Evolutionary conservation across 169 alveolate species (phyloP).

Genomic region (Plasmodium adleri): DNA sequence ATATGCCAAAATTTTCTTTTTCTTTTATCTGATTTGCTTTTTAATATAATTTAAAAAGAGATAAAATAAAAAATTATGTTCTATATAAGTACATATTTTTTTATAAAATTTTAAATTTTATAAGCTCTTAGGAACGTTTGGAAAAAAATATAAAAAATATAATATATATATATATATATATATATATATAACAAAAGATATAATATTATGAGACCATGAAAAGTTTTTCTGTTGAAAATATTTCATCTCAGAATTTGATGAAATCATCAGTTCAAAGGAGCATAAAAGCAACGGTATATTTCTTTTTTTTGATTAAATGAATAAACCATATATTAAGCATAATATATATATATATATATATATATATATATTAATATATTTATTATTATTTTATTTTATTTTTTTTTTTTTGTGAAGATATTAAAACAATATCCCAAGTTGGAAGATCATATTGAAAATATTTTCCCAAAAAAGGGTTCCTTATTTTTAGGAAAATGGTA

Average conservation of each 20-base stretch:
- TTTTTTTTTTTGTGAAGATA: conserved; percentile 66
- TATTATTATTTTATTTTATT: not conserved
- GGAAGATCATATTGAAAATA: conserved; percentile 90
- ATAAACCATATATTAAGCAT: too few relatives aligned
- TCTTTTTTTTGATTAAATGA: not conserved
- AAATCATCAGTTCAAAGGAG: conserved; percentile 92
- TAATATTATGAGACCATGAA: conserved; percentile 29
- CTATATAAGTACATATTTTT: too few relatives aligned
- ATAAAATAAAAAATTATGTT: too few relatives aligned
- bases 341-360: too few relatives aligned
- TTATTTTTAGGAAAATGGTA: conserved; percentile 89
- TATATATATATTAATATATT: too few relatives aligned
- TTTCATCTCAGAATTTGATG: conserved; percentile 88
- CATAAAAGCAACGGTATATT: conserved; percentile 85
- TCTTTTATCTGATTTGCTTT: too few relatives aligned
- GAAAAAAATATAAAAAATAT: too few relatives aligned
- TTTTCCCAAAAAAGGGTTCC: conserved; percentile 92
- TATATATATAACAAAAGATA: not conserved
- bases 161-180: not conserved
- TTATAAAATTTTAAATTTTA: too few relatives aligned
- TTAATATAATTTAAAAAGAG: too few relatives aligned
- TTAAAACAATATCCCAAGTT: conserved; percentile 88
- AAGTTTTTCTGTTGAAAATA: conserved; percentile 85
- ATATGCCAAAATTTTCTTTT: too few relatives aligned
- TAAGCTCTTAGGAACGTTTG: too few relatives aligned